Percentiles rank a stretch among this genome's conserved stretches.
These are phyloP conservation scores for Hibiscus trionum DNA, from an alignment of 345 rosid species.

Conservation along the genomic window DNA sequence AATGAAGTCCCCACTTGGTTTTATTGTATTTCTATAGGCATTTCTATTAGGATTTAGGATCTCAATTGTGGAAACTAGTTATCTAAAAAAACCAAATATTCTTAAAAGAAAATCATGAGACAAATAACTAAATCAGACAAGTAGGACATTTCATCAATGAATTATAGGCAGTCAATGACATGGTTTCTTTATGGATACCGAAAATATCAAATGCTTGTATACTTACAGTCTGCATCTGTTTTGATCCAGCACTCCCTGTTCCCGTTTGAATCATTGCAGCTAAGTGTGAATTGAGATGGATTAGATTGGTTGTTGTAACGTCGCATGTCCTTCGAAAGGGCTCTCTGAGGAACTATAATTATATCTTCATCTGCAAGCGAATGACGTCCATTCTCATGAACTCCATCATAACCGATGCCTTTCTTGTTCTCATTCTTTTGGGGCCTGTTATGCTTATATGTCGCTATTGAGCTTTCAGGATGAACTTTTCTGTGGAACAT, in stretches of 20 bases:
- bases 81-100: not conserved
- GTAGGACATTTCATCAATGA: not conserved
- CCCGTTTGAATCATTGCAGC: conserved; percentile 44
- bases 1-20: not conserved
- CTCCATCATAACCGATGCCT: conserved; percentile 16
- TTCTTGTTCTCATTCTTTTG: conserved; percentile 34
- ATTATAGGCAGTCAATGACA: not conserved
- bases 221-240: conserved; percentile 84
- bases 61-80: not conserved
- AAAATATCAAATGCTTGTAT: not conserved
- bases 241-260: conserved; percentile 78
- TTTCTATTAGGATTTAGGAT: not conserved
- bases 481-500: conserved; percentile 80
- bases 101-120: not conserved
- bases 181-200: conserved; percentile 1
- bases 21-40: not conserved
- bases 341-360: conserved; percentile 28
- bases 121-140: not conserved
- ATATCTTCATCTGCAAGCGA: conserved; percentile 36
- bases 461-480: conserved; percentile 51
- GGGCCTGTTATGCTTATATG: conserved; percentile 28
- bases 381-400: conserved; percentile 26
- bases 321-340: conserved; percentile 24
- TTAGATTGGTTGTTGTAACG: conserved; percentile 44
- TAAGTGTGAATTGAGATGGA: conserved; percentile 30